Conservation (phyloP, 495 filamentous ascomycete genomes). For the Aspergillus olivimuriae region DNA sequence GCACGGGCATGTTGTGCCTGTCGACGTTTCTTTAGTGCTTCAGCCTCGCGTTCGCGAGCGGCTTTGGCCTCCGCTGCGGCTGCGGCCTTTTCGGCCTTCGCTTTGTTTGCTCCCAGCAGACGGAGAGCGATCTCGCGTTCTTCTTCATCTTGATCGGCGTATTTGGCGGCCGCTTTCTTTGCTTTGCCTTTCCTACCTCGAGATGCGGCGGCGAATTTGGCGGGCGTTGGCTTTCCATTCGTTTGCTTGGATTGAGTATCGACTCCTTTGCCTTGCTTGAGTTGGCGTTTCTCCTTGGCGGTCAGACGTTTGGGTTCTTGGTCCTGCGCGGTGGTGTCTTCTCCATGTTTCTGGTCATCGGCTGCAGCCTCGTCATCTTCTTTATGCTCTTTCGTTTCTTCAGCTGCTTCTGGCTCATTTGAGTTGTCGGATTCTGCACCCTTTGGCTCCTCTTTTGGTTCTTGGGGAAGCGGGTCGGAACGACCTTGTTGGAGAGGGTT, state of each 20-base stretch:
- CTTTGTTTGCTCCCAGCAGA: constrained; percentile 67
- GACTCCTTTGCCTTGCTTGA: constrained; percentile 39
- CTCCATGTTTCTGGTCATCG: constrained; percentile 11
- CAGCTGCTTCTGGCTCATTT: constrained; percentile 19
- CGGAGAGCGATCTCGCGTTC: constrained; percentile 78
- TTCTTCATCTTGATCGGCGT: constrained; percentile 91
- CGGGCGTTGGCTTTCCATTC: constrained; percentile 12
- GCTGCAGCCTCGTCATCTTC: constrained; percentile 13
- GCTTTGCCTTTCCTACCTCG: constrained; percentile 80
- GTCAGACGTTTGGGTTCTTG: constrained; percentile 39
- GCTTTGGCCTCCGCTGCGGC: constrained; percentile 45
- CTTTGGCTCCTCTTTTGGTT: constrained; percentile 17
- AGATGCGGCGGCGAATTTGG: constrained; percentile 37
- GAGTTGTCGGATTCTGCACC: constrained; percentile 25
- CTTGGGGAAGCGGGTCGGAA: constrained; percentile 25
- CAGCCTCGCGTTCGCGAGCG: constrained; percentile 54
- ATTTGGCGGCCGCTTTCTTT: constrained; percentile 85
- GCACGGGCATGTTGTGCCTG: constrained; percentile 71
- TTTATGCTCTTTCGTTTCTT: constrained; percentile 18
- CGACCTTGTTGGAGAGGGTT: constrained; percentile 28
- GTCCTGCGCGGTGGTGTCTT: constrained; percentile 5
- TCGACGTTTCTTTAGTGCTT: constrained; percentile 62
- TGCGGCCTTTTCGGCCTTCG: constrained; percentile 43
- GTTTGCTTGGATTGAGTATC: too few relatives aligned
- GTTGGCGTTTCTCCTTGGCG: constrained; percentile 42